Evolutionary conservation across 2,329 filamentous ascomycete species (phyloP).

Genomic region (Purpureocillium lavendulum): DNA sequence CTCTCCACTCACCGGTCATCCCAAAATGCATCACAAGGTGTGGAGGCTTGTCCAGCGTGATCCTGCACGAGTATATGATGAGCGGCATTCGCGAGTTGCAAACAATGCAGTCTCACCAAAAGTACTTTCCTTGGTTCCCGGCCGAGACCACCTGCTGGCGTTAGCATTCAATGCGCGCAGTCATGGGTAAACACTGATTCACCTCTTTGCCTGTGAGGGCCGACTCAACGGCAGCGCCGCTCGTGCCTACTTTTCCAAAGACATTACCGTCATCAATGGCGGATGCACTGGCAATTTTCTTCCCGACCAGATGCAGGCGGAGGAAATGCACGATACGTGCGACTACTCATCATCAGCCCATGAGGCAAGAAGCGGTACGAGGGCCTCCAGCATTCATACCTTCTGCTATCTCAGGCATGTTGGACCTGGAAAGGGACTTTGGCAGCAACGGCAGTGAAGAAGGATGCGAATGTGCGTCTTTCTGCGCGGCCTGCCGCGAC

Average conservation of each 20-base stretch:
- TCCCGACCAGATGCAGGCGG: constrained; percentile 73
- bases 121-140: constrained; percentile 92
- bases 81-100: background rate
- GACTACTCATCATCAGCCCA: constrained; percentile 37
- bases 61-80: constrained; percentile 22
- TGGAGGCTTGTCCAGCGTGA: constrained; percentile 61
- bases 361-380: constrained; percentile 1
- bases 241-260: constrained; percentile 85
- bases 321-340: constrained; percentile 83
- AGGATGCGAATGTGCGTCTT: too few relatives aligned
- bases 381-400: constrained; percentile 22
- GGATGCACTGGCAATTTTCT: constrained; percentile 61
- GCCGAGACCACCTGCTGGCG: constrained; percentile 45
- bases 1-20: constrained; percentile 43
- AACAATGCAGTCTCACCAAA: constrained; percentile 49
- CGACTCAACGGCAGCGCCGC: constrained; percentile 62
- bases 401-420: constrained; percentile 58
- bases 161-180: background rate
- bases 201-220: constrained; percentile 66
- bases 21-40: constrained; percentile 88
- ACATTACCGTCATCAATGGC: constrained; percentile 76
- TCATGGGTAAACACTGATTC: too few relatives aligned
- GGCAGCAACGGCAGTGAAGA: too few relatives aligned
- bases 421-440: constrained; percentile 5
- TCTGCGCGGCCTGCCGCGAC: too few relatives aligned